Base-by-base conservation (phyloP, 176 grass and related monocot species). In the Bothriochloa decipiens region DNA sequence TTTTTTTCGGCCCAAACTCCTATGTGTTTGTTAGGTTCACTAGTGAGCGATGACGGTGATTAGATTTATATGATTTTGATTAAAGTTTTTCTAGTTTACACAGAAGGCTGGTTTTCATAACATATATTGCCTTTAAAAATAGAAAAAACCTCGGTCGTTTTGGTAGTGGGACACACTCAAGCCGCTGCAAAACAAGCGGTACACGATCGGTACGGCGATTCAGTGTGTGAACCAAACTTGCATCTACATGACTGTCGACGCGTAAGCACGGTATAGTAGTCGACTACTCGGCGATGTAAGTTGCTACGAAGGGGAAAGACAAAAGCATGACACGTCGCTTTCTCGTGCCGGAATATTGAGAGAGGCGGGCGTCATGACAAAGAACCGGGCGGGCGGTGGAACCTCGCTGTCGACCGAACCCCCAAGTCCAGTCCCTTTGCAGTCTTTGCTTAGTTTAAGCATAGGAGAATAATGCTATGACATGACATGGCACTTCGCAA, bases 331-430 rank as follows among this genome's bases (percentile, higher is more conserved):
- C 16, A 12, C 4, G 22, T 81, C 42, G 58, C 75, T 87, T 85
- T 73, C 80, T 76, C 13, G 32, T 32, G 55, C 37, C 25, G 41
- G 78, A 87, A 89, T 83, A 88, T 90, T 76, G 58, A 86, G 86
- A 86, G 50, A 80, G n/a, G 3, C 35, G 22, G 40, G 81, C 42
- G 22, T 70, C 64, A 45, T 45, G 43, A 45, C 11, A 47, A 90
- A 74, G 65, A 26, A n/a, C n/a, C n/a, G n/a, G 68, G 12, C 11
- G 76, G 26, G 50, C 61, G 93, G 68, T 88, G 67, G 78, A 46
- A 81, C 80, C 17, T 86, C 74, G 79, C 86, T 86, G 75, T 95
- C 85, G 3, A 27, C 14, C 23, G 42, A 43, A 2, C 70, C n/a
- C 2, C 1, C 1, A 15, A 74, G 81, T 70, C 28, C 42, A 29